Evolutionary conservation across 2,329 filamentous ascomycete species (phyloP).

Genomic region (Neurospora sp.): DNA sequence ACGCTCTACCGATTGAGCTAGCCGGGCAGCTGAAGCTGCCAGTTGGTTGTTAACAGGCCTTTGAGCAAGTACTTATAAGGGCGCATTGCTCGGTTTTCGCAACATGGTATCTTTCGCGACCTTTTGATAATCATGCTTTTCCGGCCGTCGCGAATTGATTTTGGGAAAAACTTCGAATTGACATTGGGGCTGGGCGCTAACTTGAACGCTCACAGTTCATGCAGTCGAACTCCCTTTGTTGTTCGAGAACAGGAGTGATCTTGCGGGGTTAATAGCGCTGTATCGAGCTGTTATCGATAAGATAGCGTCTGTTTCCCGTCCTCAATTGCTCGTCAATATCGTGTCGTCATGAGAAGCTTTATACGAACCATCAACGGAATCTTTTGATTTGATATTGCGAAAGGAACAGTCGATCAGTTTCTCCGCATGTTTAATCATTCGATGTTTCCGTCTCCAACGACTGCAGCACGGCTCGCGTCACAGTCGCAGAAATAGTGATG

Average conservation of each 20-base stretch:
- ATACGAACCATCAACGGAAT: background rate
- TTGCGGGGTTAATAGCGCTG: background rate
- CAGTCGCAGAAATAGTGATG: background rate
- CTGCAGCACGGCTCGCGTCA: background rate
- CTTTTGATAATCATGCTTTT: background rate
- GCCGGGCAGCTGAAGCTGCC: constrained; percentile 29
- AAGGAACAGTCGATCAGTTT: background rate
- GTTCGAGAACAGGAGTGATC: background rate
- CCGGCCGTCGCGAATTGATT: background rate
- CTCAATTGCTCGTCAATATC: background rate
- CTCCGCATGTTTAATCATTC: background rate
- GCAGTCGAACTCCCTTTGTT: background rate
- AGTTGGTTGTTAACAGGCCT: background rate
- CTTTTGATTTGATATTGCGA: background rate
- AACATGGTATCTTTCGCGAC: background rate
- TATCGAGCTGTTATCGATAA: background rate
- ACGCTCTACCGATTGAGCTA: constrained; percentile 65
- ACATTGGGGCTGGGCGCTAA: background rate
- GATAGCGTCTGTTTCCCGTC: background rate
- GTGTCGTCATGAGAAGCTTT: background rate
- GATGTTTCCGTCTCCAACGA: background rate
- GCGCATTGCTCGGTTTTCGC: background rate
- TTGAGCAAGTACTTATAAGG: background rate
- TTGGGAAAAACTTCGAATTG: background rate
- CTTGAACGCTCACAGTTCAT: background rate